Evolutionary conservation across 2,329 filamentous ascomycete genomes (phyloP).

Genomic region (Gremmenia infestans): DNA sequence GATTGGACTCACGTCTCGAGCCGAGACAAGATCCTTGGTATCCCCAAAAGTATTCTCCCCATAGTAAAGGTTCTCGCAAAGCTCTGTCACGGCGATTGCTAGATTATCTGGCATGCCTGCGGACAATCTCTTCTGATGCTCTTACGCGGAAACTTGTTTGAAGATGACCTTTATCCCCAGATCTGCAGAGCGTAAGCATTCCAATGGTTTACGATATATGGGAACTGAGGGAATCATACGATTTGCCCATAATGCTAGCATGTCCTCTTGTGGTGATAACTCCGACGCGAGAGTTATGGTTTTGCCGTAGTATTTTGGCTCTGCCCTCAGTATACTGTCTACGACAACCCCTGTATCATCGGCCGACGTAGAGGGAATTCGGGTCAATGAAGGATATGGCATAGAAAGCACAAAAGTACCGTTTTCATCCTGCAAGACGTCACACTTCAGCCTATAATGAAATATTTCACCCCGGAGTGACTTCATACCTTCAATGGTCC

Average conservation of each 20-base stretch:
- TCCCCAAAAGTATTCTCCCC: neutral
- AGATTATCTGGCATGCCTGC: neutral
- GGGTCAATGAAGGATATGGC: neutral
- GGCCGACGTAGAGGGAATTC: neutral
- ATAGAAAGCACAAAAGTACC: neutral
- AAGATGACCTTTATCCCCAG: neutral
- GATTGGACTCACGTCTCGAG: neutral
- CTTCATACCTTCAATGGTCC: neutral
- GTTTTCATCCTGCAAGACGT: neutral
- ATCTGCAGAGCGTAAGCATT: neutral
- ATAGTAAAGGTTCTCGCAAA: neutral
- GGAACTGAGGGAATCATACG: neutral
- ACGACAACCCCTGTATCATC: neutral
- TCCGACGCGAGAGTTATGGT: neutral
- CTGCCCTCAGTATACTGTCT: neutral
- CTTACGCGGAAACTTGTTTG: neutral
- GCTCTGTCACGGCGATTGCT: neutral
- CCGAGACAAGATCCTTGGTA: neutral
- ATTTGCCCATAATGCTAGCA: neutral
- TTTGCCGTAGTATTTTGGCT: neutral
- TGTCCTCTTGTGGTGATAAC: neutral
- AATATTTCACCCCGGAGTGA: neutral
- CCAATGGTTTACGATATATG: neutral
- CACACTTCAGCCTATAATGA: neutral
- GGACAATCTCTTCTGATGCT: neutral